Evolutionary conservation across 1,284 basidiomycete genomes (phyloP), one percentile per base, ranked within the genome.

Genomic region (Tremellales sp.): DNA sequence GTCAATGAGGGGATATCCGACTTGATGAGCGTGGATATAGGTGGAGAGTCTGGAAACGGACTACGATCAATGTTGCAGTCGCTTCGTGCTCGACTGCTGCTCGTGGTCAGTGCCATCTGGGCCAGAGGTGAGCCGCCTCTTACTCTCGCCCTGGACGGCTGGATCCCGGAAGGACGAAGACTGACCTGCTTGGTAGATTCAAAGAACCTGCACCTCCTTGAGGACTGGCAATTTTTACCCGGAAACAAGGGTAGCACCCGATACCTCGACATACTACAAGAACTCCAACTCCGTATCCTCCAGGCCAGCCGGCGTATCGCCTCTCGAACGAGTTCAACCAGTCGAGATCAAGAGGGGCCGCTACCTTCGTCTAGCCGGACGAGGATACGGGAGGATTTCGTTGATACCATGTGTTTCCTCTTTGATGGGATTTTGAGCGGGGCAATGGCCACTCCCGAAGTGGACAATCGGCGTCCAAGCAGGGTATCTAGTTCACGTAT

Each of bases 401-500:
- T 97, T 42, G 92, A 97, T 65, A 82, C 85, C 1, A 67, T 96
- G 25, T 92, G 94, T 70, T 84, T 86, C 22, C 85, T 96, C 59
- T 77, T 97, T 41, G 91, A 97, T 61, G 94, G 94, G 0, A 77
- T 97, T 43, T 82, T 93, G 22, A 81, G 84, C 48, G 79, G 97
- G 12, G 89, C 90, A 7, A 37, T 45, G 36, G 46, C 39, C 17
- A 36, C 44, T 15, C n/a, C 25, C 11, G 51, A 54, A 11, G 24
- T 22, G 15, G 15, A 46, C 37, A 39, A 44, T 7, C 4, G 49
- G 39, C 46, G 60, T 44, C 53, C 56, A 25, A 40, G 21, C 21
- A 10, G 39, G 19, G 39, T 55, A 11, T 40, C 53, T 8, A 44
- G 39, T 86, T 87, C 39, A 81, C 85, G 48, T 83, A 85, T 57